Conservation (phyloP, 2,329 filamentous ascomycete species). For the Fusarium multiceps region DNA sequence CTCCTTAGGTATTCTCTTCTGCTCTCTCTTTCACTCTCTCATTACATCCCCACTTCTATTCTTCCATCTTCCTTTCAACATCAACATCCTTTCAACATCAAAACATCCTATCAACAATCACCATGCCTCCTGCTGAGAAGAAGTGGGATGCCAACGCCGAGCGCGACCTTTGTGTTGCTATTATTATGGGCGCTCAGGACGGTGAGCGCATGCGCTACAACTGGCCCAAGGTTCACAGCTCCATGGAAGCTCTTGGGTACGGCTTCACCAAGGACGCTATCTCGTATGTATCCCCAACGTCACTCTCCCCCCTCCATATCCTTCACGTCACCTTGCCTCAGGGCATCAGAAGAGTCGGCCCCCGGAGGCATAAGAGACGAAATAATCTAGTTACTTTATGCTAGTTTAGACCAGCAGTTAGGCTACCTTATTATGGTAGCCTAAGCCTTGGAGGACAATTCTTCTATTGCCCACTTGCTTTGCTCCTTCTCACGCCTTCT, state of each 20-base stretch:
- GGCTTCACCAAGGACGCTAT: slow-evolving; percentile 54
- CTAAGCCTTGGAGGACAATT: no score
- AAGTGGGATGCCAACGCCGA: slow-evolving; percentile 54
- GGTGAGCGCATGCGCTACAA: slow-evolving; percentile 46
- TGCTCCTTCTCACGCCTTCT: not conserved
- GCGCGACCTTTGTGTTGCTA: slow-evolving; percentile 53
- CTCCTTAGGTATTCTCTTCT: not conserved
- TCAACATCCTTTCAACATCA: not conserved
- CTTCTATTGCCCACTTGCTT: no score
- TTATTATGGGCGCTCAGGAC: slow-evolving; percentile 47
- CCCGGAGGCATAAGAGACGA: no score
- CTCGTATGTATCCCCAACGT: slow-evolving; percentile 45
- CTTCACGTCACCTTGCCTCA: no score
- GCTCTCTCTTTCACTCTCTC: not conserved
- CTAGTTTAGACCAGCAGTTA: no score
- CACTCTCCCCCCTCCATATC: no score
- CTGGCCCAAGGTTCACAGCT: slow-evolving; percentile 48
- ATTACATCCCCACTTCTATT: not conserved
- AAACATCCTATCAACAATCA: slow-evolving; percentile 1
- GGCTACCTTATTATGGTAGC: no score
- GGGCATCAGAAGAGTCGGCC: no score
- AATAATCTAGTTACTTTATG: no score
- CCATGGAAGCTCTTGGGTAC: slow-evolving; percentile 51
- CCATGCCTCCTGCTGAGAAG: slow-evolving; percentile 49
- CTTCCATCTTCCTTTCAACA: not conserved